Evolutionary conservation across 164 flowering plant species (phyloP).

Genomic region (Warburgia ugandensis): DNA sequence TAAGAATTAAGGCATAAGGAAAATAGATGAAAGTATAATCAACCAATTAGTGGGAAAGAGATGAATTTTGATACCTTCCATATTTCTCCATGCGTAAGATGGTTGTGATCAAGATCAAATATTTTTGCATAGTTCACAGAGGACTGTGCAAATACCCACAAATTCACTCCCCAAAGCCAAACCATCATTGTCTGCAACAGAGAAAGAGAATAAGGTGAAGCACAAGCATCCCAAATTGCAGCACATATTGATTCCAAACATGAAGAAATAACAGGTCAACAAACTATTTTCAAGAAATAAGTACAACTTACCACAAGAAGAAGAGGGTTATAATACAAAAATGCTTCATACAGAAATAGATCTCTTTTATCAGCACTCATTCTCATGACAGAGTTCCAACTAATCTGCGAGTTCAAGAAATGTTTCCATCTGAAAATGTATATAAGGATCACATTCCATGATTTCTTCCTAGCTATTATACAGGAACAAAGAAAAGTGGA

Average conservation of each 20-base stretch:
- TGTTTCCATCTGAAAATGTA: background rate
- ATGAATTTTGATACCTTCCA: slow-evolving; percentile 63
- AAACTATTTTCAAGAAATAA: no score
- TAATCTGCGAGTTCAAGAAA: slow-evolving; percentile 40
- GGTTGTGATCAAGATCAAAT: slow-evolving; percentile 81
- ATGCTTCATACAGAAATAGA: slow-evolving; percentile 86
- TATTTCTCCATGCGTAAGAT: slow-evolving; percentile 88
- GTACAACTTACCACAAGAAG: slow-evolving; percentile 82
- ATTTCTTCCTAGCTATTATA: background rate
- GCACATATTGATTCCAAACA: no score
- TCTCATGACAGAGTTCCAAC: slow-evolving; percentile 98
- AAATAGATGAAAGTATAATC: background rate
- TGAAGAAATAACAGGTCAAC: no score
- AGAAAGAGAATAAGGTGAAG: no score
- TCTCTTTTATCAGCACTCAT: slow-evolving; percentile 85
- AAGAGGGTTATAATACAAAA: slow-evolving; percentile 93
- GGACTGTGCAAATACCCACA: slow-evolving; percentile 83
- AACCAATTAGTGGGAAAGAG: background rate
- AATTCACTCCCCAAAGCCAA: slow-evolving; percentile 96
- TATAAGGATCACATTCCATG: background rate
- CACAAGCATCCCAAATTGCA: no score
- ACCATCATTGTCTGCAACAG: slow-evolving; percentile 79
- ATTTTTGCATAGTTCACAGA: slow-evolving; percentile 69
- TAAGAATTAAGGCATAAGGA: no score
- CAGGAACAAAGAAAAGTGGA: background rate